phyloP scores from a whole-genome alignment of 345 rosid genomes.

The Eucalyptus tenuipes region DNA sequence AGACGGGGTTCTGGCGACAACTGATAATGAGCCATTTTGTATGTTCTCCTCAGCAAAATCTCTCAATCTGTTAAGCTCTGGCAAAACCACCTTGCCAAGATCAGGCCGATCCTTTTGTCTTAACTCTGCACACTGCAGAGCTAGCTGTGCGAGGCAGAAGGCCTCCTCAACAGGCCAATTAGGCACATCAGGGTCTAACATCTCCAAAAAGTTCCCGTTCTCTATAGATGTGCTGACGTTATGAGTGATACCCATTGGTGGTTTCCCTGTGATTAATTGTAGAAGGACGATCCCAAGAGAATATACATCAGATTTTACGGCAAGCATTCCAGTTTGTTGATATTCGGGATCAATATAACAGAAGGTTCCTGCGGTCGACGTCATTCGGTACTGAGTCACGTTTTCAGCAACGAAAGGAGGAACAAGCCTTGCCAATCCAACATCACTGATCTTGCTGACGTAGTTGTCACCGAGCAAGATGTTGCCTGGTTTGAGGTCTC shows the following conservation, averaged over 20 bases:
- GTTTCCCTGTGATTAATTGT: slow-evolving; percentile 66
- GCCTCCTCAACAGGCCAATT: slow-evolving; percentile 82
- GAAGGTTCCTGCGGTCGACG: slow-evolving; percentile 80
- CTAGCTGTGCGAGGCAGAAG: slow-evolving; percentile 37
- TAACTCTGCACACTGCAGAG: slow-evolving; percentile 59
- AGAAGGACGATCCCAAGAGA: slow-evolving; percentile 75
- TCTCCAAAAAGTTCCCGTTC: slow-evolving; percentile 31
- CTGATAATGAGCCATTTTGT: slow-evolving; percentile 3
- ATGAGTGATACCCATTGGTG: slow-evolving; percentile 70
- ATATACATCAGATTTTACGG: slow-evolving; percentile 83
- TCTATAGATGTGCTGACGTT: slow-evolving; percentile 36
- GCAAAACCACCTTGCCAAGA: slow-evolving; percentile 56
- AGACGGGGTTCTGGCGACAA: not conserved
- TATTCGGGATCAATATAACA: slow-evolving; percentile 95
- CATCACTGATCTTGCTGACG: slow-evolving; percentile 75
- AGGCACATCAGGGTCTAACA: slow-evolving; percentile 54
- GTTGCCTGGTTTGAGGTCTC: slow-evolving; percentile 90
- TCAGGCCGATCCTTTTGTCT: slow-evolving; percentile 89
- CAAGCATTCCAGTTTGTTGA: slow-evolving; percentile 92
- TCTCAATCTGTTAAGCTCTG: slow-evolving; percentile 48
- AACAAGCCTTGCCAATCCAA: slow-evolving; percentile 79
- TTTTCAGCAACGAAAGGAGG: slow-evolving; percentile 70
- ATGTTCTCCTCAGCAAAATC: slow-evolving; percentile 40
- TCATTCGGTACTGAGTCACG: slow-evolving; percentile 49
- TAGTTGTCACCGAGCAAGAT: slow-evolving; percentile 71